These are phyloP conservation scores for Mycena chlorophos DNA, from an alignment of 768 basidiomycete genomes.

Conservation along the genomic window DNA sequence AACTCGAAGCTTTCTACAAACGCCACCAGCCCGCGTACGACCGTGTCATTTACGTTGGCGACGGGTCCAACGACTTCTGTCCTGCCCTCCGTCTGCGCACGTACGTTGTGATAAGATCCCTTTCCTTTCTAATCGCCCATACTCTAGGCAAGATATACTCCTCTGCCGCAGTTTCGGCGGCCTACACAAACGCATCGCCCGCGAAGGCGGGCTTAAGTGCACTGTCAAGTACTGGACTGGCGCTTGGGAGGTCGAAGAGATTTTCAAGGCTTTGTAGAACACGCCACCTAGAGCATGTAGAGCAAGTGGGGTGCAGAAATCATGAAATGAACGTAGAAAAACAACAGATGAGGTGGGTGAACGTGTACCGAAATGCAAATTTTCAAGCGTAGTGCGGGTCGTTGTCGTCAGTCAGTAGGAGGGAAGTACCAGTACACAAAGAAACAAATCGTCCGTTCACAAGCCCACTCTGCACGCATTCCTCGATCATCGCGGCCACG, in stretches of 20 bases:
- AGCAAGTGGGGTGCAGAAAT: not conserved
- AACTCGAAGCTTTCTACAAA: conserved; percentile 79
- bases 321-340: no score
- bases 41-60: conserved; percentile 87
- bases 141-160: conserved; percentile 72
- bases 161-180: conserved; percentile 80
- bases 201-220: conserved; percentile 78
- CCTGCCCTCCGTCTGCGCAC: conserved; percentile 79
- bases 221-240: conserved; percentile 84
- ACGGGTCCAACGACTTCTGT: conserved; percentile 95
- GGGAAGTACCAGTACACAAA: not conserved
- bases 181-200: conserved; percentile 73
- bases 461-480: no score
- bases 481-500: conserved; percentile 80
- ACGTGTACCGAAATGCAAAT: no score
- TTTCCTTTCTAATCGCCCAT: not conserved
- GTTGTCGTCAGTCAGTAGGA: no score
- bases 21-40: conserved; percentile 64
- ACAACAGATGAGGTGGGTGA: no score
- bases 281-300: conserved; percentile 27
- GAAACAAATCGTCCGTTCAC: no score
- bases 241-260: conserved; percentile 96
- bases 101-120: conserved; percentile 38
- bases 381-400: no score
- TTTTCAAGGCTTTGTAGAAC: conserved; percentile 49